These are phyloP conservation scores for Fusarium anthophilum DNA, from an alignment of 2,329 filamentous ascomycete species.

Conservation along the genomic window DNA sequence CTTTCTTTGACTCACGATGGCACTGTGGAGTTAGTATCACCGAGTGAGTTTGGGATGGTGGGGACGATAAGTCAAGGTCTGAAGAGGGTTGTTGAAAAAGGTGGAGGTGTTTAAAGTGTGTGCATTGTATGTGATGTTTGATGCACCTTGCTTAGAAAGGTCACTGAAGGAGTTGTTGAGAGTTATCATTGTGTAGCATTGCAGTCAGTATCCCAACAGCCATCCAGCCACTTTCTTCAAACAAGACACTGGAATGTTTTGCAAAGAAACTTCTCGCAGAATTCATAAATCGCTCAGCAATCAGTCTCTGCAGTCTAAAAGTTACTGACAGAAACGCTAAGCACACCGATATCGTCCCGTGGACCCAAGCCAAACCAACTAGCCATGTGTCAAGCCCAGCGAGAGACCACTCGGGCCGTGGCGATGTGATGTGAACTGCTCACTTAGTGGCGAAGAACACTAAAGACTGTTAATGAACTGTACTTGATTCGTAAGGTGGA, in stretches of 20 bases:
- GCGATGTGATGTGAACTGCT: neutral
- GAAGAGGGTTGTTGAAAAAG: neutral
- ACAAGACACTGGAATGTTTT: too few relatives aligned
- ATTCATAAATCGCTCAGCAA: slow-evolving; percentile 18
- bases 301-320: neutral
- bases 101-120: slow-evolving; percentile 26
- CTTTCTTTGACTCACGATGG: neutral
- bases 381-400: neutral
- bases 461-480: neutral
- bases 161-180: neutral
- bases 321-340: slow-evolving; percentile 4
- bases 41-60: neutral
- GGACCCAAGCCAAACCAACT: neutral
- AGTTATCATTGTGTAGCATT: neutral
- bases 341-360: neutral
- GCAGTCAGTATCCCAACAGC: neutral
- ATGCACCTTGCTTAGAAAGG: neutral
- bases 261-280: neutral
- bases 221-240: neutral
- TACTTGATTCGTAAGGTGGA: neutral
- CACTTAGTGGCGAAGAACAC: slow-evolving; percentile 4
- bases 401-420: slow-evolving; percentile 3
- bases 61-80: neutral
- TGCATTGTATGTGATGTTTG: slow-evolving; percentile 9
- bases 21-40: slow-evolving; percentile 2